Conservation (phyloP, 441 rosid species). For the Jatropha multifida region DNA sequence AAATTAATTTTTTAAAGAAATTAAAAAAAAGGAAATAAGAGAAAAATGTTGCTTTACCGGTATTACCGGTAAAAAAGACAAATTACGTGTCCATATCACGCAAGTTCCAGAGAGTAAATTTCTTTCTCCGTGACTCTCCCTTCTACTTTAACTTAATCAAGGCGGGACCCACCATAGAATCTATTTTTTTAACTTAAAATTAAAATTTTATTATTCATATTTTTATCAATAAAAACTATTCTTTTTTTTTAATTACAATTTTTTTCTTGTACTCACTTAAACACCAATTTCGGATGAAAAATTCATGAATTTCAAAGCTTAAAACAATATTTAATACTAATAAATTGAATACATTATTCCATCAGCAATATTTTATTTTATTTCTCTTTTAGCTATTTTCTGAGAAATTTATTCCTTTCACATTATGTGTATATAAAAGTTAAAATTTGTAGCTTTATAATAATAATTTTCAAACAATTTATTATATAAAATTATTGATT, state of each 20-base stretch:
- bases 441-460: not conserved
- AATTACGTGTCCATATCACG: slow-evolving; percentile 19
- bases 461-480: not conserved
- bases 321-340: no score
- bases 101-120: slow-evolving; percentile 1
- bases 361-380: no score
- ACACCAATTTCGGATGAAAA: no score
- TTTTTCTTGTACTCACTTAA: no score
- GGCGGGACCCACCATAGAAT: not conserved
- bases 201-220: not conserved
- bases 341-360: no score
- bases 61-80: slow-evolving; percentile 35
- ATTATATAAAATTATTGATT: not conserved
- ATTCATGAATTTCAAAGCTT: no score
- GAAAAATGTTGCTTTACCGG: slow-evolving; percentile 17
- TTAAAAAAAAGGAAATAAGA: not conserved
- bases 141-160: not conserved
- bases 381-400: no score
- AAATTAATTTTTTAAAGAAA: not conserved
- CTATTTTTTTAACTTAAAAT: not conserved
- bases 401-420: not conserved
- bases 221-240: not conserved
- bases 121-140: not conserved
- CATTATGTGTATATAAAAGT: no score
- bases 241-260: not conserved